Conservation (phyloP, 805 yeast species). For the Naumovozyma baii region DNA sequence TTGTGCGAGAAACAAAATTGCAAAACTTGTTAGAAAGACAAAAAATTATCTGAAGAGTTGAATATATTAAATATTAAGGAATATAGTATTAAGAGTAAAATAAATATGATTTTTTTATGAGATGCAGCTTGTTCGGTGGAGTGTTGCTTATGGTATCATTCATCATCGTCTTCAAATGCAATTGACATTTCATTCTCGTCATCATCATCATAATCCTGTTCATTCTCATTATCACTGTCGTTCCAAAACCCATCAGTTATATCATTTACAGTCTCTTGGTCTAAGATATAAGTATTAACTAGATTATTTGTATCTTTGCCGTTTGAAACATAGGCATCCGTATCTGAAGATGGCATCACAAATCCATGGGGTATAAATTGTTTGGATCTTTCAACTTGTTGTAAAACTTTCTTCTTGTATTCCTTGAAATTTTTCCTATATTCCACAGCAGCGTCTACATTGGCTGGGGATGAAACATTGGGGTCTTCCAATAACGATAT, state of each 20-base stretch:
- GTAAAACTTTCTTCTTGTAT: slow-evolving; percentile 62
- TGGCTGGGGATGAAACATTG: slow-evolving; percentile 87
- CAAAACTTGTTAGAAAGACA: too few relatives aligned
- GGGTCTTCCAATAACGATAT: slow-evolving; percentile 90
- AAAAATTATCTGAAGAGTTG: too few relatives aligned
- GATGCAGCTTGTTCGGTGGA: neutral
- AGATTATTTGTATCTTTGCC: neutral
- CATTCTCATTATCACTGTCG: slow-evolving; percentile 29
- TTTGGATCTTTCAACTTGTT: slow-evolving; percentile 77
- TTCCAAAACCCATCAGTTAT: slow-evolving; percentile 78
- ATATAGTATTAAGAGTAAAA: too few relatives aligned
- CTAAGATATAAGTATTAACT: slow-evolving; percentile 1
- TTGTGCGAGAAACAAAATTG: too few relatives aligned
- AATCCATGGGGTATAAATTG: slow-evolving; percentile 82
- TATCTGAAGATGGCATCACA: slow-evolving; percentile 61
- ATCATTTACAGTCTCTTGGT: slow-evolving; percentile 35
- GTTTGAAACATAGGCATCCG: slow-evolving; percentile 36
- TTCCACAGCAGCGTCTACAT: slow-evolving; percentile 89
- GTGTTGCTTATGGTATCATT: neutral
- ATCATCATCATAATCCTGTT: neutral
- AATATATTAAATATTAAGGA: too few relatives aligned
- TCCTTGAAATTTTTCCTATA: slow-evolving; percentile 74
- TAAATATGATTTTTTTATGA: too few relatives aligned
- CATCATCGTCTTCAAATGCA: slow-evolving; percentile 1
- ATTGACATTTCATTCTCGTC: neutral